Evolutionary conservation across 75 land plant genomes (phyloP).

Genomic region (Pinus albicaulis): DNA sequence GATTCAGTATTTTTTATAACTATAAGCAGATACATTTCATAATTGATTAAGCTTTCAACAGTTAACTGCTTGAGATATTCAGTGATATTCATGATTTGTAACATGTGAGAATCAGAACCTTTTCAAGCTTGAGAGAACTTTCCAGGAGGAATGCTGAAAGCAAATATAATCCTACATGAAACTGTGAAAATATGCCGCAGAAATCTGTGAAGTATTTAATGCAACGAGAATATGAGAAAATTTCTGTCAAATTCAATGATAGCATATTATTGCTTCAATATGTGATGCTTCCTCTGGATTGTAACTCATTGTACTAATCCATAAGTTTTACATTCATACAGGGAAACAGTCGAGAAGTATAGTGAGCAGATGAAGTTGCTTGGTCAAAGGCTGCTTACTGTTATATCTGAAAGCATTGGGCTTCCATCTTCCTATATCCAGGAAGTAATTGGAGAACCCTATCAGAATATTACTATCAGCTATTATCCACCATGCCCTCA

Average conservation of each 20-base stretch:
- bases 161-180: not conserved
- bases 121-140: too few species aligned
- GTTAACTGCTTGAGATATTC: too few species aligned
- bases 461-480: conserved; percentile 91
- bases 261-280: not conserved
- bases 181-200: not conserved
- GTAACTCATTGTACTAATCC: not conserved
- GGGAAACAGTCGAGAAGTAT: conserved; percentile 56
- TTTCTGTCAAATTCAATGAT: not conserved
- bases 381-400: conserved; percentile 45
- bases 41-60: not conserved
- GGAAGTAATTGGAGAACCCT: conserved; percentile 78
- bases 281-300: not conserved
- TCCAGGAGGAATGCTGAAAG: not conserved
- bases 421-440: conserved; percentile 42
- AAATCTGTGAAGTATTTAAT: conserved; percentile 1
- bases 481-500: conserved; percentile 95
- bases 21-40: not conserved
- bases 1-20: not conserved
- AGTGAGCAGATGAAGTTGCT: conserved; percentile 60
- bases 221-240: not conserved
- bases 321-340: conserved; percentile 11
- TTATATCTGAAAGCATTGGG: conserved; percentile 72
- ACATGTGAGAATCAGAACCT: too few species aligned
- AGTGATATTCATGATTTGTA: too few species aligned